Evolutionary conservation across 1,284 basidiomycete species (phyloP), one percentile per base, ranked within the genome.

Genomic region (Rhodotorula sp.): DNA sequence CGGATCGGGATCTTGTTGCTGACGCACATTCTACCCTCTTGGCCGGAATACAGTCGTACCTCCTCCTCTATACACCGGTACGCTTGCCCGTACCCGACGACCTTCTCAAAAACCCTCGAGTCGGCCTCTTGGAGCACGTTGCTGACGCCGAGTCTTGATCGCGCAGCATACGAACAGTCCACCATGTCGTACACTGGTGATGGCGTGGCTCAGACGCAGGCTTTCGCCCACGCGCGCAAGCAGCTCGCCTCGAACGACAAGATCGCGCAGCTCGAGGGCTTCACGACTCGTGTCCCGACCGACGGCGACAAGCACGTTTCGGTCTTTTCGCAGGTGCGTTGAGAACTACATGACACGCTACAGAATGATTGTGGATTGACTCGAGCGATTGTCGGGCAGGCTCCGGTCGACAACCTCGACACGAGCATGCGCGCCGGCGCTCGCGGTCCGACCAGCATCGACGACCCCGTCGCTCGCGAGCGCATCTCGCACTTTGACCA

Each of bases 361-460:
- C n/a, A 16, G 18, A 12, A 3, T 49, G 18, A 49, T 23, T 15
- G n/a, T 26, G n/a, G 23, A 56, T 2, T 26, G n/a, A 26, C 23
- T 26, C 29, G 52, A 34, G 34, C 34, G 34, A 34, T 56, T 26
- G n/a, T 29, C n/a, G 7, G 52, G 34, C 52, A 76, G 49, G 76
- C 72, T 5, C 72, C 76, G 20, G 78, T 77, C 18, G 78, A 79
- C 69, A 79, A 79, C 64, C 65, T 77, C 57, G 73, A 74, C 49
- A 75, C 74, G 29, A 69, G 68, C 26, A 68, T 78, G 63, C 64
- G 68, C 7, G 75, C 76, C 7, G 78, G 76, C 20, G 52, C 72
- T 0, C 48, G 77, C 5, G 78, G 78, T 5, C 78, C 76, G 8
- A 65, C 72, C 1, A 52, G 64, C 15, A 65, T 78, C 46, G 69